A percentile compares a stretch with the other conserved stretches of the same genome.
These are phyloP conservation scores for Aegilops longissima DNA, from an alignment of 176 grass and related monocot genomes.

Conservation along the genomic window DNA sequence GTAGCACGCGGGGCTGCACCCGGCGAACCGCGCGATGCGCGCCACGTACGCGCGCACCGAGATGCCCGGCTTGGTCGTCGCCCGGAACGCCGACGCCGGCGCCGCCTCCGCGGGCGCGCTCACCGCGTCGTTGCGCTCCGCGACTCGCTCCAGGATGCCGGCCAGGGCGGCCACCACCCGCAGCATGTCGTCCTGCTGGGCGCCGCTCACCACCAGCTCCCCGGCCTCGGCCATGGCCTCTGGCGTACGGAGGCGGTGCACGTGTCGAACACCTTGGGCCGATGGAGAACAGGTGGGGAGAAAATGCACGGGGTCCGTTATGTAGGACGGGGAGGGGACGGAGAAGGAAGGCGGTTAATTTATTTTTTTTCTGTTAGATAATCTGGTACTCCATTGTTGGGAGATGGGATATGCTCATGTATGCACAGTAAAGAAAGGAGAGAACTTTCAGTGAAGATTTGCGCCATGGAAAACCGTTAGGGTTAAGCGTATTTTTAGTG, in stretches of 20 bases:
- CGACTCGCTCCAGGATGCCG: conserved; percentile 60
- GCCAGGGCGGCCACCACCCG: conserved; percentile 54
- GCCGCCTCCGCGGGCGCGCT: background rate
- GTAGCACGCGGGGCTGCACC: conserved; percentile 72
- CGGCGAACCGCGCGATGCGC: conserved; percentile 55
- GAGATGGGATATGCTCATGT: background rate
- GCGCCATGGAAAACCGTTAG: background rate
- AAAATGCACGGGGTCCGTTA: conserved; percentile 6
- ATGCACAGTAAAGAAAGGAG: background rate
- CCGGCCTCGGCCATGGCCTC: conserved; percentile 38
- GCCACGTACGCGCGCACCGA: conserved; percentile 63
- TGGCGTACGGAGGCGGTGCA: background rate
- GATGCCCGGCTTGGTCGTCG: conserved; percentile 50
- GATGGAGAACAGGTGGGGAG: conserved; percentile 12
- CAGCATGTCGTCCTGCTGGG: conserved; percentile 40
- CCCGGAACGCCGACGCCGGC: conserved; percentile 52
- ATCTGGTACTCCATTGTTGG: background rate
- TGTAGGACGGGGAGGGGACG: background rate
- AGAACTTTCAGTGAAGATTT: background rate
- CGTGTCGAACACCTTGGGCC: conserved; percentile 25
- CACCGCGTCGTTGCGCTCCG: conserved; percentile 56
- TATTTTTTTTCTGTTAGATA: background rate
- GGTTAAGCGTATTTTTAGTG: background rate
- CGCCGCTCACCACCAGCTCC: conserved; percentile 44
- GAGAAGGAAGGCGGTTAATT: background rate